Percentiles rank a stretch among this genome's conserved stretches.
phyloP scores from a whole-genome alignment of 2,329 filamentous ascomycete species.

The Aspergillus latus region DNA sequence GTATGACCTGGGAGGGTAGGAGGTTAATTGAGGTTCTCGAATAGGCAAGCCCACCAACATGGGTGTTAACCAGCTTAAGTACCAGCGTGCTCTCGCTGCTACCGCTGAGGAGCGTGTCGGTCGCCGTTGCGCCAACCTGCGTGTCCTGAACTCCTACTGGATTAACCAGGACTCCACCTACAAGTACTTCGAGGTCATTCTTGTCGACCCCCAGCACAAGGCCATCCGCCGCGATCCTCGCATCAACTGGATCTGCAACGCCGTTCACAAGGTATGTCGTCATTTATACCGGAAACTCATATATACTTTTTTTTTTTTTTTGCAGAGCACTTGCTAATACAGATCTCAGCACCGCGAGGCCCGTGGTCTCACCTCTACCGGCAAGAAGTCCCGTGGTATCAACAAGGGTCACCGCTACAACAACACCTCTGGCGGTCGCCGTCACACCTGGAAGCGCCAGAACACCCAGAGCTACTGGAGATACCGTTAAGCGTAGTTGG shows the following conservation, averaged over 20 bases:
- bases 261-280: constrained; percentile 79
- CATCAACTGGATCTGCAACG: constrained; percentile 99
- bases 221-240: constrained; percentile 97
- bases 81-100: constrained; percentile 97
- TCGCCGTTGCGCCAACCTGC: constrained; percentile 96
- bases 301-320: too few relatives aligned
- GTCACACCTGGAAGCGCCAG: constrained; percentile 99
- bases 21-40: constrained; percentile 19
- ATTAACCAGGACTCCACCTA: constrained; percentile 99
- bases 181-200: constrained; percentile 99
- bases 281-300: neutral
- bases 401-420: constrained; percentile 99
- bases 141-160: constrained; percentile 99
- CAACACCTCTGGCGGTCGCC: constrained; percentile 94
- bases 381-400: constrained; percentile 99
- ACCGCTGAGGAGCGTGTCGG: constrained; percentile 99
- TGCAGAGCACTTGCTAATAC: constrained; percentile 20
- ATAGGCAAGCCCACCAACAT: constrained; percentile 99
- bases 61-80: constrained; percentile 99
- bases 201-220: constrained; percentile 99
- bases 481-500: constrained; percentile 68
- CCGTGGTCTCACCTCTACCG: constrained; percentile 94
- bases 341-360: constrained; percentile 79
- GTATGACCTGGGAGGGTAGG: constrained; percentile 2
- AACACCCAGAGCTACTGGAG: constrained; percentile 99